A percentile compares a stretch with the other conserved stretches of the same genome.
phyloP scores from a whole-genome alignment of 2,329 filamentous ascomycete genomes.

The Diplodia mutila region DNA sequence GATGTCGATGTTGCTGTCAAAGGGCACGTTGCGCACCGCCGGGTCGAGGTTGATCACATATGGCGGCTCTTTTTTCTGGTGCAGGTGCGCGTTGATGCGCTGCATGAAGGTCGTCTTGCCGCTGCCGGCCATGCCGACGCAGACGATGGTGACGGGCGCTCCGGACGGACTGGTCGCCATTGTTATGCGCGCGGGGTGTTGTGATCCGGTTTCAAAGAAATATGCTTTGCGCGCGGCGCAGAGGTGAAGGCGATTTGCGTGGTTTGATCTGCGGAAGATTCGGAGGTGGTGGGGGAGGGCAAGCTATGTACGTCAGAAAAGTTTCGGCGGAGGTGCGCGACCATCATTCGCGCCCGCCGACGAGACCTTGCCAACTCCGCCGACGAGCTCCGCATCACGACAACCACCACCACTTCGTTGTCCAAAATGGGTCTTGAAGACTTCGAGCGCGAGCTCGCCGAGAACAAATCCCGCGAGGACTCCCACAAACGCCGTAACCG shows the following conservation, averaged over 20 bases:
- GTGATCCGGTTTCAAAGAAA: neutral
- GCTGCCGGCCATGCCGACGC: slow-evolving; percentile 96
- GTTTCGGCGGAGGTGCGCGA: slow-evolving; percentile 9
- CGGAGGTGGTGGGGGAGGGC: slow-evolving; percentile 11
- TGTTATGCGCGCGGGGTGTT: neutral
- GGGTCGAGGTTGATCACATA: slow-evolving; percentile 98
- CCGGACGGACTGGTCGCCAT: slow-evolving; percentile 24
- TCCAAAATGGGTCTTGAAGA: slow-evolving; percentile 65
- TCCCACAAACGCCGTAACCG: slow-evolving; percentile 51
- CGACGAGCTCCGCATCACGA: slow-evolving; percentile 7
- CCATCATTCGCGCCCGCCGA: slow-evolving; percentile 11
- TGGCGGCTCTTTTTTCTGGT: slow-evolving; percentile 76
- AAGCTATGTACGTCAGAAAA: slow-evolving; percentile 25
- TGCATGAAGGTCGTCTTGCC: slow-evolving; percentile 99
- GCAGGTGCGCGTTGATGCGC: slow-evolving; percentile 90
- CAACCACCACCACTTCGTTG: neutral
- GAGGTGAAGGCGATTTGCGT: neutral
- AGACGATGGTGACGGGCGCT: slow-evolving; percentile 78
- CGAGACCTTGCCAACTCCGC: slow-evolving; percentile 14
- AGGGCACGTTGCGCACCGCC: slow-evolving; percentile 89
- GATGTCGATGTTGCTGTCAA: slow-evolving; percentile 98
- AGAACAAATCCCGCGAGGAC: slow-evolving; percentile 61
- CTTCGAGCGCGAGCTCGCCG: slow-evolving; percentile 76
- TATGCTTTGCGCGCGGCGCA: neutral
- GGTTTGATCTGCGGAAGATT: slow-evolving; percentile 5